Evolutionary conservation across 176 grass and related monocot genomes (phyloP).

Genomic region (Tuctoria greenei): DNA sequence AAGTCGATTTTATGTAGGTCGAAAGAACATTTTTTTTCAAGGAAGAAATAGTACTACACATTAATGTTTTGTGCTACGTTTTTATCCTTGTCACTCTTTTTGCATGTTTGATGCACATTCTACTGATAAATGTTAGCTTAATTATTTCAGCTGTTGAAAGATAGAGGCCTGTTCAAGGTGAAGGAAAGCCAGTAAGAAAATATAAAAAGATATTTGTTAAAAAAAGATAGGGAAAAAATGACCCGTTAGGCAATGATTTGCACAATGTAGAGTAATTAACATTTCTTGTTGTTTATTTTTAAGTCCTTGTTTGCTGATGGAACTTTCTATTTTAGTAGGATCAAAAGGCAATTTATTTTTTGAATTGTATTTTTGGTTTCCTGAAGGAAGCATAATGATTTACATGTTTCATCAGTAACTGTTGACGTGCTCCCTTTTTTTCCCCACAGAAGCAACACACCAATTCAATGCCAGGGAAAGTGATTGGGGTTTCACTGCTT

Average conservation of each 20-base stretch:
- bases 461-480: constrained; percentile 59
- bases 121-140: not conserved
- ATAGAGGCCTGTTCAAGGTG: not conserved
- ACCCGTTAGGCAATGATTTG: not conserved
- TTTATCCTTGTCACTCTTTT: not conserved
- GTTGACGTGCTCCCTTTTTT: not conserved
- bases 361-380: not conserved
- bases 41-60: not conserved
- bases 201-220: not conserved
- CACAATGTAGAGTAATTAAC: constrained; percentile 6
- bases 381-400: not conserved
- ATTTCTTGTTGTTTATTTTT: not conserved
- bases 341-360: constrained; percentile 16
- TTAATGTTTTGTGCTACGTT: not conserved
- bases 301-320: not conserved
- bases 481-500: constrained; percentile 81
- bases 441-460: constrained; percentile 51
- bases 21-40: not conserved
- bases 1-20: not conserved
- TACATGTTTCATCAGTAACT: not conserved
- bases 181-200: not conserved
- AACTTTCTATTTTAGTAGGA: not conserved
- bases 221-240: not conserved
- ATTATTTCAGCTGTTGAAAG: not conserved
- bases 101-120: not conserved